Conservation (phyloP, 2,329 filamentous ascomycete species). For the Colletotrichum gigasporum region DNA sequence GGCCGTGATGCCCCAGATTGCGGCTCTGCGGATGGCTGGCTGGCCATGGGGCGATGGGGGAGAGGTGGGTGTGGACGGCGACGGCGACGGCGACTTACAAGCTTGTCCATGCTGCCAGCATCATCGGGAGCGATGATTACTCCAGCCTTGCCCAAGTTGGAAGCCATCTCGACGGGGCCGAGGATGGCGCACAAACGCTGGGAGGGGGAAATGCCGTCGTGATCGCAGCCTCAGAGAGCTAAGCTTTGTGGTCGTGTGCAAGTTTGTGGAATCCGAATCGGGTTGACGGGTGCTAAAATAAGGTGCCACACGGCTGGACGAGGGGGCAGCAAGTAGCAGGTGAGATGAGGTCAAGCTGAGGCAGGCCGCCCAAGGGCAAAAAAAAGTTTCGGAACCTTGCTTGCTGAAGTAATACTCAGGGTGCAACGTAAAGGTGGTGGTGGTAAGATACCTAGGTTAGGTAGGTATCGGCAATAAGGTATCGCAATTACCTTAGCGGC, state of each 20-base stretch:
- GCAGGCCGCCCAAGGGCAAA: background rate
- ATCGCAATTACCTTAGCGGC: no score
- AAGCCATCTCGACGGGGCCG: slow-evolving; percentile 44
- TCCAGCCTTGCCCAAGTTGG: slow-evolving; percentile 64
- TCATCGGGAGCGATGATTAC: slow-evolving; percentile 63
- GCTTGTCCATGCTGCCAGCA: slow-evolving; percentile 63
- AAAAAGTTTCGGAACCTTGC: slow-evolving; percentile 28
- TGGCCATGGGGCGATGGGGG: background rate
- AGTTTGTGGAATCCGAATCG: slow-evolving; percentile 28
- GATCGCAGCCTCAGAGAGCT: slow-evolving; percentile 26
- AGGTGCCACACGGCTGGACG: slow-evolving; percentile 30
- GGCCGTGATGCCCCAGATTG: background rate
- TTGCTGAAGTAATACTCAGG: slow-evolving; percentile 28
- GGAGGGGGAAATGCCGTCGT: slow-evolving; percentile 3
- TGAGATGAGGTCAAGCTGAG: slow-evolving; percentile 15
- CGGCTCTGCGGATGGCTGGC: background rate
- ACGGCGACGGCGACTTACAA: slow-evolving; percentile 58
- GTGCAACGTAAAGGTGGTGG: slow-evolving; percentile 8
- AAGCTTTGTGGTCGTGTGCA: slow-evolving; percentile 29
- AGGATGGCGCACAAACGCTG: slow-evolving; percentile 12
- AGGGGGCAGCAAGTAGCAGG: slow-evolving; percentile 10
- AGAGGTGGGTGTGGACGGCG: no score
- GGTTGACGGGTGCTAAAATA: slow-evolving; percentile 32
- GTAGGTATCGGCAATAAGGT: background rate
- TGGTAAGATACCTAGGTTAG: background rate